These are phyloP conservation scores for Dalbergia cochinchinensis DNA, from an alignment of 306 rosid genomes.

Conservation along the genomic window DNA sequence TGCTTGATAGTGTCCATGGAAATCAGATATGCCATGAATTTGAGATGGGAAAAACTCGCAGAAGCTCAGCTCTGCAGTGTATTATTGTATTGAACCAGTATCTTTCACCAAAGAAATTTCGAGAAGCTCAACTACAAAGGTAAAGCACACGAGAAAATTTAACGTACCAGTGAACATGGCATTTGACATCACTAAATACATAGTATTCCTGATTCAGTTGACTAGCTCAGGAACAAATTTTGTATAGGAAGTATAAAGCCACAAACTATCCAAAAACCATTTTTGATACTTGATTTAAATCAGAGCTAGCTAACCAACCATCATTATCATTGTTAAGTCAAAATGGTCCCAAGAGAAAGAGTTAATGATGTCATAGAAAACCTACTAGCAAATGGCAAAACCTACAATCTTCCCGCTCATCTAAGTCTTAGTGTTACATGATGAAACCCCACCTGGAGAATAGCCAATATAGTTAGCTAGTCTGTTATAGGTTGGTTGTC, in stretches of 20 bases:
- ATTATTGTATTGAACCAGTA: background rate
- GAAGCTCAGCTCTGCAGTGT: no score
- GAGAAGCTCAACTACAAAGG: slow-evolving; percentile 1
- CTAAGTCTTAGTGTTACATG: no score
- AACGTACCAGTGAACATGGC: background rate
- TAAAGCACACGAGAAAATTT: background rate
- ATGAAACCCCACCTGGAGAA: no score
- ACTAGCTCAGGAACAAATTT: background rate
- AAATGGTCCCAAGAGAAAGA: background rate
- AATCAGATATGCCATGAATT: background rate
- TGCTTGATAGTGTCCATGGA: slow-evolving; percentile 10
- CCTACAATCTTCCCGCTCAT: background rate
- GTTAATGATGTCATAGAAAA: background rate
- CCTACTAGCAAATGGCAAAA: background rate
- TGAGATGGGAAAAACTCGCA: background rate
- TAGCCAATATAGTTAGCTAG: no score
- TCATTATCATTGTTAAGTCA: background rate
- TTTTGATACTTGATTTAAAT: background rate
- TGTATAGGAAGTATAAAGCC: background rate
- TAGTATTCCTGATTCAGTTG: background rate
- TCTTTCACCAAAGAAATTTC: background rate
- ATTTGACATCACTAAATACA: background rate
- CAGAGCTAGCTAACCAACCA: background rate
- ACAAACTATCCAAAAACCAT: background rate
- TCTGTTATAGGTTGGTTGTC: no score